Conservation (phyloP, 2,329 filamentous ascomycete species). For the Xylariomycetidae sp. region DNA sequence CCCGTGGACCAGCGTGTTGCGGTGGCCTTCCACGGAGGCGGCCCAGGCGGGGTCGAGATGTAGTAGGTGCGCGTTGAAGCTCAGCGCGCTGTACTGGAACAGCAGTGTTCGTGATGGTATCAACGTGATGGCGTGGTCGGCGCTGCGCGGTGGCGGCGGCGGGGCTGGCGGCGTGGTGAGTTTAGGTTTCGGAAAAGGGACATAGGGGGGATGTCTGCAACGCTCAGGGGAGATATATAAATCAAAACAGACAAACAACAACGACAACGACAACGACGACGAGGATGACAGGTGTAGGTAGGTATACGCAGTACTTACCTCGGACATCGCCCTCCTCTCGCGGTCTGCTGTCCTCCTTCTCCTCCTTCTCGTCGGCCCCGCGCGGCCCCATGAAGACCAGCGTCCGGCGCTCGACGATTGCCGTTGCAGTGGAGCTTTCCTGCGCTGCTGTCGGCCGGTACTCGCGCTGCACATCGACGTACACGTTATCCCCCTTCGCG, state of each 20-base stretch:
- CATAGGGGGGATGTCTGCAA: neutral
- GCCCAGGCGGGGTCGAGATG: slow-evolving; percentile 74
- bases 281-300: slow-evolving; percentile 13
- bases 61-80: slow-evolving; percentile 87
- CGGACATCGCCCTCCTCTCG: too few species aligned
- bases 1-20: slow-evolving; percentile 75
- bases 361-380: slow-evolving; percentile 12
- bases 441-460: slow-evolving; percentile 30
- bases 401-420: slow-evolving; percentile 41
- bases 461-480: slow-evolving; percentile 44
- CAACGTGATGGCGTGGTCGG: slow-evolving; percentile 42
- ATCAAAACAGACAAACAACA: too few species aligned
- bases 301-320: too few species aligned
- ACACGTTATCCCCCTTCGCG: slow-evolving; percentile 35
- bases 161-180: too few species aligned
- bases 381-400: slow-evolving; percentile 45
- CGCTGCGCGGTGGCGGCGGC: slow-evolving; percentile 19
- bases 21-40: slow-evolving; percentile 65
- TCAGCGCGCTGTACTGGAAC: slow-evolving; percentile 86
- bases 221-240: too few species aligned
- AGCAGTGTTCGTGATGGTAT: slow-evolving; percentile 65
- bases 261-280: too few species aligned
- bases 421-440: slow-evolving; percentile 1
- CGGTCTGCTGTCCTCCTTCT: too few species aligned
- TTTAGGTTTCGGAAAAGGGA: neutral